Evolutionary conservation across 768 basidiomycete species (phyloP), one percentile per base, ranked within the genome.

Genomic region (Lentinus brumalis): DNA sequence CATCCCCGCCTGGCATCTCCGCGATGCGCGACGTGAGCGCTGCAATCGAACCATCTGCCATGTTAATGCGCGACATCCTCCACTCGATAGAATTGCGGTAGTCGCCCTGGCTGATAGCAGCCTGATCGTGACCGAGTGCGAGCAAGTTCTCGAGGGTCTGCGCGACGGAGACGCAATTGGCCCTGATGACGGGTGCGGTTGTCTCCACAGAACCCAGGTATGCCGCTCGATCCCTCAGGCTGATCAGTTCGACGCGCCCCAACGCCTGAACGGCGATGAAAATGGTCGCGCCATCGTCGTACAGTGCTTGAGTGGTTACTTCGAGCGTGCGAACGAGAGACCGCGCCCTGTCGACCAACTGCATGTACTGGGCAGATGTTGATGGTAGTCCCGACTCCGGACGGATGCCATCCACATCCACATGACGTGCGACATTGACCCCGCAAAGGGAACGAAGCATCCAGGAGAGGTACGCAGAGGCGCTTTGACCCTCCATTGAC

Each of bases 341-440:
- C 32, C 89, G 81, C 18, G 91, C 93, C 58, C 80, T 85, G 47
- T 86, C 85, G 2, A 94, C 87, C 18, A 86, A 85, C 63, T 85
- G 81, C 14, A 78, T 69, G 69, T 92, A 93, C 38, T 78, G 70
- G 18, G 82, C 76, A 64, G 83, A 83, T 26, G 77, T 69, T 7
- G 79, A 71, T 14, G 78, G 69, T 15, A 65, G 61, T 10, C 75
- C 77, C 1, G 78, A 75, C 31, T 84, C 81, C 61, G 81, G 78
- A 30, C 78, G 79, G 62, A 89, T 81, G 15, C 88, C 89, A 65
- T 94, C 91, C 59, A 95, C 84, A 70, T 95, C 94, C 61, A 96
- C 86, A 70, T 88, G 85, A 32, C 86, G 83, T 18, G 92, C 92
- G 55, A 96, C 74, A 71, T 94, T 87, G 61, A 94, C 81, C 63